phyloP scores from a whole-genome alignment of 2,329 filamentous ascomycete genomes.

The Cladophialophora carrionii region DNA sequence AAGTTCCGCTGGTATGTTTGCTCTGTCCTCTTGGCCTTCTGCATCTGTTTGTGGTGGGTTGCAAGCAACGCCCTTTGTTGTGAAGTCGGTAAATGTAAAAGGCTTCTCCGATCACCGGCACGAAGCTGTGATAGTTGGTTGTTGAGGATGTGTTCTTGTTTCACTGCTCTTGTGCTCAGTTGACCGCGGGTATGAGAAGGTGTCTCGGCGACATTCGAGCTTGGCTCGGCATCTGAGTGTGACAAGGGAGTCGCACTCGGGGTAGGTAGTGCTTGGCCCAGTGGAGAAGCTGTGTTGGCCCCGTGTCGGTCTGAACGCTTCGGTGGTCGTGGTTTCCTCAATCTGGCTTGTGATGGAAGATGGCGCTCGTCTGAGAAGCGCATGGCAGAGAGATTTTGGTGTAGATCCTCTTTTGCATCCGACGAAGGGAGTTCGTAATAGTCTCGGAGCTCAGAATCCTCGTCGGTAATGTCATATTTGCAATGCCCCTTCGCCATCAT shows the following conservation, averaged over 20 bases:
- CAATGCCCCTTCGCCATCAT: conserved; percentile 58
- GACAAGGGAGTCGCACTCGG: background rate
- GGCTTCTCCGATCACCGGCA: conserved; percentile 38
- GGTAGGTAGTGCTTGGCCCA: conserved; percentile 13
- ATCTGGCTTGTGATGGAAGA: conserved; percentile 23
- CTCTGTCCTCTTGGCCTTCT: conserved; percentile 37
- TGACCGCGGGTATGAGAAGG: conserved; percentile 6
- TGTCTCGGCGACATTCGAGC: conserved; percentile 18
- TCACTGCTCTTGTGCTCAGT: conserved; percentile 30
- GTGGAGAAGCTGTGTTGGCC: conserved; percentile 9
- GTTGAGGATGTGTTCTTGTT: conserved; percentile 30
- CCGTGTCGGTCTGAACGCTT: conserved; percentile 17
- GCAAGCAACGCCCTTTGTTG: conserved; percentile 41
- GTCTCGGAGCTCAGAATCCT: conserved; percentile 48
- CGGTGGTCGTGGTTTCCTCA: conserved; percentile 22
- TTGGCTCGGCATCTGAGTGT: conserved; percentile 19
- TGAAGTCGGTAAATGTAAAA: conserved; percentile 41
- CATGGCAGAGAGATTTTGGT: background rate
- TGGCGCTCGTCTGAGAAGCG: conserved; percentile 19
- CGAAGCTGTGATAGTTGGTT: conserved; percentile 41
- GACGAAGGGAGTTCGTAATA: conserved; percentile 47
- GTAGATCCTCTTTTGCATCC: conserved; percentile 24
- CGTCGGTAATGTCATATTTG: conserved; percentile 45
- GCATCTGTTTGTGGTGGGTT: conserved; percentile 41
- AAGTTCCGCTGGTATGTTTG: conserved; percentile 23